These are phyloP conservation scores for Penicillium sp. DNA, from an alignment of 2,329 filamentous ascomycete genomes.

Conservation along the genomic window DNA sequence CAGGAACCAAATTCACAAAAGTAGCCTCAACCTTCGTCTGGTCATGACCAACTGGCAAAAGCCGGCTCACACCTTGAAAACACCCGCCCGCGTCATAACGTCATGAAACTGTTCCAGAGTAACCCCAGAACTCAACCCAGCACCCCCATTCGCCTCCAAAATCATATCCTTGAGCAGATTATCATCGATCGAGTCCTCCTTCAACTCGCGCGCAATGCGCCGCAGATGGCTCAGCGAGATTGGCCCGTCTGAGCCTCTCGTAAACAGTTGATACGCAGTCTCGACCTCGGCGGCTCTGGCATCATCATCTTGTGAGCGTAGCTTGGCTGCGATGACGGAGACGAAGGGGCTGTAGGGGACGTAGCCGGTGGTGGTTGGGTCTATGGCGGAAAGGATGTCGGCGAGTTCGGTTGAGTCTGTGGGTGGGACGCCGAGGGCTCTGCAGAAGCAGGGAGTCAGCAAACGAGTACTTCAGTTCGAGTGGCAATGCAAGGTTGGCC, in stretches of 20 bases:
- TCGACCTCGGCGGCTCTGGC: conserved; percentile 70
- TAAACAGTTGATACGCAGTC: conserved; percentile 81
- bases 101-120: conserved; percentile 78
- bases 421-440: conserved; percentile 78
- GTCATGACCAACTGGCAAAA: neutral
- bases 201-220: conserved; percentile 76
- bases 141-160: conserved; percentile 84
- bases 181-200: conserved; percentile 76
- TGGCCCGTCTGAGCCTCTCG: conserved; percentile 54
- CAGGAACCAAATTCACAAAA: neutral
- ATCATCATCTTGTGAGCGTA: conserved; percentile 61
- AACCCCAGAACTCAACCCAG: conserved; percentile 70
- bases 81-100: conserved; percentile 81
- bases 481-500: no score
- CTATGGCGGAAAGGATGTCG: conserved; percentile 77
- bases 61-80: conserved; percentile 55
- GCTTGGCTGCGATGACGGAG: conserved; percentile 82
- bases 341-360: conserved; percentile 81
- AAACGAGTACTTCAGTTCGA: no score
- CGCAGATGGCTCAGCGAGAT: conserved; percentile 80
- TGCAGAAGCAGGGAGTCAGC: conserved; percentile 40
- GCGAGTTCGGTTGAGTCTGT: conserved; percentile 65
- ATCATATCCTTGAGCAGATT: conserved; percentile 91
- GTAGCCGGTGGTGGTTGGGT: conserved; percentile 77
- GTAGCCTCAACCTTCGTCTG: neutral